phyloP scores from a whole-genome alignment of 2,329 filamentous ascomycete genomes.

The Teratosphaeria gauchensis region DNA sequence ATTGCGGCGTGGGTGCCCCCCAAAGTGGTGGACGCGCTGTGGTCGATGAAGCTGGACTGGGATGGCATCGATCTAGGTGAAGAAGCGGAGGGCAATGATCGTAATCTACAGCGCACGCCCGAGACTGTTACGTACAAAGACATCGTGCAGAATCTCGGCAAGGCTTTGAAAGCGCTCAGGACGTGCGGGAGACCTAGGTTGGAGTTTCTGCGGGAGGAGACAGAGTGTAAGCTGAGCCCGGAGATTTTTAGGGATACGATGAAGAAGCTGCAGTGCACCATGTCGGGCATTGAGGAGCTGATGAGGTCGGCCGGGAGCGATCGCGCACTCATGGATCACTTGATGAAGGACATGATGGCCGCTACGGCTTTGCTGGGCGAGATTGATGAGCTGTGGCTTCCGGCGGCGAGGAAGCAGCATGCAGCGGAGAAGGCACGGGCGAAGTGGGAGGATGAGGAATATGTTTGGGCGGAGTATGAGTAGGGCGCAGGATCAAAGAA shows the following conservation, averaged over 20 bases:
- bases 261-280: slow-evolving; percentile 7
- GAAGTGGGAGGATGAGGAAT: slow-evolving; percentile 1
- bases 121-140: slow-evolving; percentile 2
- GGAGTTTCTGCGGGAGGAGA: not conserved
- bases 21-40: slow-evolving; percentile 4
- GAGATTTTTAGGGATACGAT: slow-evolving; percentile 7
- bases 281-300: slow-evolving; percentile 3
- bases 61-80: slow-evolving; percentile 1
- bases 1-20: slow-evolving; percentile 2
- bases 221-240: slow-evolving; percentile 1
- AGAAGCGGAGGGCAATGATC: not conserved
- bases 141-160: not conserved
- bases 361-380: slow-evolving; percentile 1
- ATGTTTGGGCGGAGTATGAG: not conserved
- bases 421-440: not conserved
- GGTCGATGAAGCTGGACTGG: slow-evolving; percentile 5
- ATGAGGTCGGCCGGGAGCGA: slow-evolving; percentile 1
- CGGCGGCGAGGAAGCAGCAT: not conserved
- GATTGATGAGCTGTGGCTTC: slow-evolving; percentile 1
- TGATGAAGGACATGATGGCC: slow-evolving; percentile 6
- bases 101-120: not conserved
- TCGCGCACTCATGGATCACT: slow-evolving; percentile 2
- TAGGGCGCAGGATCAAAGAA: too few species aligned
- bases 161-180: not conserved
- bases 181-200: not conserved